Percentiles rank a stretch among this genome's conserved stretches.
Conservation (phyloP, 768 basidiomycete genomes). For the Coprinopsis cinerea region DNA sequence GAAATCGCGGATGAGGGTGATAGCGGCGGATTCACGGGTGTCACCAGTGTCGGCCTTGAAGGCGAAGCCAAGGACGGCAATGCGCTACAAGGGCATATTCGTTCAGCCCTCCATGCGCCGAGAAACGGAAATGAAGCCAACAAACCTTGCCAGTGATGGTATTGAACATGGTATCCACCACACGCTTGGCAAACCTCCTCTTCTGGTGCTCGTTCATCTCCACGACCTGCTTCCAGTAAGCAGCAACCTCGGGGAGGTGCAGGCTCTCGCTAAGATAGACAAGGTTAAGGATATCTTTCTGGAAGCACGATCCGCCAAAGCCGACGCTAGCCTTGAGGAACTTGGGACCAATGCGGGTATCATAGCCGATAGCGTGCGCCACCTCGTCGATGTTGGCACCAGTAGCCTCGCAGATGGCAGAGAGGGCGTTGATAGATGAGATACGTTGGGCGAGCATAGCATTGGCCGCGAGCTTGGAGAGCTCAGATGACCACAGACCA, state of each 20-base stretch:
- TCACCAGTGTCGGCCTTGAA: slow-evolving; percentile 99
- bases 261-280: slow-evolving; percentile 94
- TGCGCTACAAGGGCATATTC: slow-evolving; percentile 43
- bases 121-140: slow-evolving; percentile 1
- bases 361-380: slow-evolving; percentile 87
- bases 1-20: slow-evolving; percentile 93
- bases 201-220: slow-evolving; percentile 99
- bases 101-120: slow-evolving; percentile 2
- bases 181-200: slow-evolving; percentile 88
- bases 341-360: slow-evolving; percentile 88
- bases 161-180: slow-evolving; percentile 97
- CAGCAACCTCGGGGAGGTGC: slow-evolving; percentile 94
- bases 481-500: slow-evolving; percentile 97
- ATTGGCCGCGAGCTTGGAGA: slow-evolving; percentile 97
- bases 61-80: slow-evolving; percentile 95
- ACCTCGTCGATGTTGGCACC: slow-evolving; percentile 99
- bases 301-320: slow-evolving; percentile 98
- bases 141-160: slow-evolving; percentile 91
- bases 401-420: slow-evolving; percentile 97
- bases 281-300: slow-evolving; percentile 98
- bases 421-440: slow-evolving; percentile 95
- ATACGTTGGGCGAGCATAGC: slow-evolving; percentile 99
- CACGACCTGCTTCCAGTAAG: slow-evolving; percentile 96
- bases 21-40: slow-evolving; percentile 95
- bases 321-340: slow-evolving; percentile 96